phyloP scores from a whole-genome alignment of 2,329 filamentous ascomycete genomes.

The Trichoderma oligosporum region DNA sequence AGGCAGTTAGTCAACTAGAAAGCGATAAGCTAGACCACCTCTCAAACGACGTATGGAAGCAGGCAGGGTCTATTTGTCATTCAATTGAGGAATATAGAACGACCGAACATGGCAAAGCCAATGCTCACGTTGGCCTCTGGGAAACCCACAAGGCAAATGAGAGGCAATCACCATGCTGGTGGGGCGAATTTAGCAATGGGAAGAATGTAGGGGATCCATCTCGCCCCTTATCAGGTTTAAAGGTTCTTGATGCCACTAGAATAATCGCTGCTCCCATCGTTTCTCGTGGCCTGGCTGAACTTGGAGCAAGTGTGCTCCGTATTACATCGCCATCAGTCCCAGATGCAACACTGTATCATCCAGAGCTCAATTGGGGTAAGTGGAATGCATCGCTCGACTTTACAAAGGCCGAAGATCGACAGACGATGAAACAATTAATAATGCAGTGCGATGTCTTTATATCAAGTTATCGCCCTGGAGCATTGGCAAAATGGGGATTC shows the following conservation, averaged over 20 bases:
- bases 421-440: constrained; percentile 41
- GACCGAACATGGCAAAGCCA: constrained; percentile 28
- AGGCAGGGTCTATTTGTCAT: constrained; percentile 27
- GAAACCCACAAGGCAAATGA: neutral
- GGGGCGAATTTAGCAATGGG: too few species aligned
- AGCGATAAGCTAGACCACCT: constrained; percentile 20
- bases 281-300: neutral
- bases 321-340: constrained; percentile 41
- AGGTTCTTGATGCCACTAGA: constrained; percentile 46
- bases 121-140: constrained; percentile 9
- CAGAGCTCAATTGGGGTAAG: constrained; percentile 47
- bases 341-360: constrained; percentile 42
- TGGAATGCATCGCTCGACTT: constrained; percentile 53
- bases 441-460: constrained; percentile 48
- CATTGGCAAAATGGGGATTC: neutral
- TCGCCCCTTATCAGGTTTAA: constrained; percentile 43
- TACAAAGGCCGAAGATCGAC: constrained; percentile 37
- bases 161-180: constrained; percentile 19
- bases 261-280: neutral
- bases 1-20: constrained; percentile 4
- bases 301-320: constrained; percentile 67
- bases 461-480: constrained; percentile 56
- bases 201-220: neutral
- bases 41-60: constrained; percentile 22
- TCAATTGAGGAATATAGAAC: constrained; percentile 27